Evolutionary conservation across 2,329 filamentous ascomycete genomes (phyloP).

Genomic region (Trichoderma aggressivum): DNA sequence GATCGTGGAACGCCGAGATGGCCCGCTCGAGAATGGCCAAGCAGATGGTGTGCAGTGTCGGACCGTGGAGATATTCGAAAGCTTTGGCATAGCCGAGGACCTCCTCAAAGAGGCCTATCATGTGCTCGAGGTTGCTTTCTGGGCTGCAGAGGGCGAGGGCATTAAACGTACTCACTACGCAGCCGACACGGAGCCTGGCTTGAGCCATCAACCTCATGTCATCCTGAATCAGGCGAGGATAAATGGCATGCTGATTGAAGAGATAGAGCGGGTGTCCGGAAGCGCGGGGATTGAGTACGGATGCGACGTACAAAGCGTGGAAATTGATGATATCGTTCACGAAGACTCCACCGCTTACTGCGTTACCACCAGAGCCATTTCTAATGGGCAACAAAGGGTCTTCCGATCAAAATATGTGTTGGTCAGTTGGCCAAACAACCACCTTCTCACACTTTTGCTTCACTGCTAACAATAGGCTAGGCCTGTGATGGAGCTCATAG

Average conservation of each 20-base stretch:
- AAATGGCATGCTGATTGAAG: not conserved
- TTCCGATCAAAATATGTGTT: not conserved
- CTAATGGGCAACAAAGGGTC: not conserved
- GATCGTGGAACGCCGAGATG: not conserved
- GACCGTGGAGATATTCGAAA: not conserved
- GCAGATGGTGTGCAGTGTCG: not conserved
- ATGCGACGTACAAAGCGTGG: not conserved
- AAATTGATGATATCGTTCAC: not conserved
- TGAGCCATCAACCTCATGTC: conserved; percentile 1
- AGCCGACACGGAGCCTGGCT: not conserved
- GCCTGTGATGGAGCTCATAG: not conserved
- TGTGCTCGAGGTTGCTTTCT: conserved; percentile 1
- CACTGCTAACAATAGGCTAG: not conserved
- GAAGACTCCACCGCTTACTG: not conserved
- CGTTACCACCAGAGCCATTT: not conserved
- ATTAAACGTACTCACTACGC: not conserved
- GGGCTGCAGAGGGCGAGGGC: not conserved
- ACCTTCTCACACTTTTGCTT: not conserved
- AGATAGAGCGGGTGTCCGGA: not conserved
- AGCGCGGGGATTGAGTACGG: not conserved
- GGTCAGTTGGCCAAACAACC: not conserved
- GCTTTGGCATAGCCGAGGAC: not conserved
- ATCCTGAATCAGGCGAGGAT: not conserved
- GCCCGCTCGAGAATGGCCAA: not conserved
- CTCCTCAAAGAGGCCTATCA: not conserved